Evolutionary conservation across 2,329 filamentous ascomycete genomes (phyloP).

Genomic region (Fusarium sp.): DNA sequence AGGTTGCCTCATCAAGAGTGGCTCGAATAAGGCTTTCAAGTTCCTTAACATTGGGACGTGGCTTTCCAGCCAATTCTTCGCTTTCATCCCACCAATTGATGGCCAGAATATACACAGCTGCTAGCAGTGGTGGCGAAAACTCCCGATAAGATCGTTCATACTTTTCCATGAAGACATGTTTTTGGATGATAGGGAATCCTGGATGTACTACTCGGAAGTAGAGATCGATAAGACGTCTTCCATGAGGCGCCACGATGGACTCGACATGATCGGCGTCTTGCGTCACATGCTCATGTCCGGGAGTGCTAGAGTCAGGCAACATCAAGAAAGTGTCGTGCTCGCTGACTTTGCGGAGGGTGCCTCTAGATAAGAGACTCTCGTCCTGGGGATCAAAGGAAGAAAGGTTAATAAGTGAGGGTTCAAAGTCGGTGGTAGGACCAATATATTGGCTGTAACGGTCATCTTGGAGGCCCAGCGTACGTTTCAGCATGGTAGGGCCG

Average conservation of each 20-base stretch:
- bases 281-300: conserved; percentile 76
- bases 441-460: conserved; percentile 87
- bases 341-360: conserved; percentile 79
- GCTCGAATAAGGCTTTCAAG: conserved; percentile 80
- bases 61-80: conserved; percentile 71
- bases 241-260: conserved; percentile 79
- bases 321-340: conserved; percentile 83
- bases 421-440: conserved; percentile 84
- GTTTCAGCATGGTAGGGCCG: conserved; percentile 73
- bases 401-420: conserved; percentile 84
- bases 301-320: conserved; percentile 78
- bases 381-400: conserved; percentile 84
- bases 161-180: conserved; percentile 82
- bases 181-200: conserved; percentile 84
- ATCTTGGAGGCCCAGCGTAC: conserved; percentile 79
- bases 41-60: conserved; percentile 77
- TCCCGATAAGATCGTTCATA: conserved; percentile 78
- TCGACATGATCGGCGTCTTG: conserved; percentile 80
- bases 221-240: conserved; percentile 79
- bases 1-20: conserved; percentile 81
- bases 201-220: conserved; percentile 87
- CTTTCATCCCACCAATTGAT: conserved; percentile 89
- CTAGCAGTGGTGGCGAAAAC: conserved; percentile 81
- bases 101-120: conserved; percentile 85
- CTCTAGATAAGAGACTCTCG: conserved; percentile 78